Conservation (phyloP, 805 yeast species). For the Starmerella asiatica region DNA sequence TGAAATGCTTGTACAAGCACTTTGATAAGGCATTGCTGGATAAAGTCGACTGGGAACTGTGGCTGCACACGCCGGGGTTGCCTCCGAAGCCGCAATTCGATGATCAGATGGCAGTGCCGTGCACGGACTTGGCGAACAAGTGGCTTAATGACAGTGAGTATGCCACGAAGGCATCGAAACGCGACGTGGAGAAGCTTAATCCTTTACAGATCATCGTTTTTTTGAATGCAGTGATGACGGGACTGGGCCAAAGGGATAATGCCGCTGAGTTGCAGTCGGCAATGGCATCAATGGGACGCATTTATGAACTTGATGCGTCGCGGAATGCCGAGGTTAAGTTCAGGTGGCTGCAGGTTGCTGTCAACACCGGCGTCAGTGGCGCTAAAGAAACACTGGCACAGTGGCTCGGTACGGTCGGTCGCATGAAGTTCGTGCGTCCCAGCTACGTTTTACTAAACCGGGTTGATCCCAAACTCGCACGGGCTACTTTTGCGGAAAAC, state of each 20-base stretch:
- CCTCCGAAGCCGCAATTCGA: slow-evolving; percentile 80
- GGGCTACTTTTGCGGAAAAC: slow-evolving; percentile 46
- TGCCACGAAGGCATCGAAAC: slow-evolving; percentile 29
- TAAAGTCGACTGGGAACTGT: slow-evolving; percentile 67
- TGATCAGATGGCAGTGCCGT: slow-evolving; percentile 62
- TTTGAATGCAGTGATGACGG: slow-evolving; percentile 46
- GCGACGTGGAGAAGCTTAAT: slow-evolving; percentile 45
- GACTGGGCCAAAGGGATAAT: slow-evolving; percentile 27
- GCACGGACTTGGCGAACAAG: slow-evolving; percentile 46
- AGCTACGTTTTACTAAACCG: slow-evolving; percentile 53
- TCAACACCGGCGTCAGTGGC: slow-evolving; percentile 36
- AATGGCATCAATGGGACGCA: slow-evolving; percentile 27
- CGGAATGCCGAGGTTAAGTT: slow-evolving; percentile 69
- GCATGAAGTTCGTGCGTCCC: slow-evolving; percentile 91
- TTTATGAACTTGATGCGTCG: slow-evolving; percentile 39
- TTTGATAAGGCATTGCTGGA: slow-evolving; percentile 41
- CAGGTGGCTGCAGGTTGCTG: slow-evolving; percentile 60
- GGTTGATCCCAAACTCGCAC: slow-evolving; percentile 55
- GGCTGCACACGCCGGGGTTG: slow-evolving; percentile 74
- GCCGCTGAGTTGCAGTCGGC: slow-evolving; percentile 27
- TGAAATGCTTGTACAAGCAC: slow-evolving; percentile 60
- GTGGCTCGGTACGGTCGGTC: slow-evolving; percentile 84
- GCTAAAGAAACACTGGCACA: slow-evolving; percentile 45
- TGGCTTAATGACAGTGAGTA: slow-evolving; percentile 41
- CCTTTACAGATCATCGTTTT: slow-evolving; percentile 72